Evolutionary conservation across 2,329 filamentous ascomycete species (phyloP), one percentile per base, ranked within the genome.

Genomic region (Botrytis cinerea): DNA sequence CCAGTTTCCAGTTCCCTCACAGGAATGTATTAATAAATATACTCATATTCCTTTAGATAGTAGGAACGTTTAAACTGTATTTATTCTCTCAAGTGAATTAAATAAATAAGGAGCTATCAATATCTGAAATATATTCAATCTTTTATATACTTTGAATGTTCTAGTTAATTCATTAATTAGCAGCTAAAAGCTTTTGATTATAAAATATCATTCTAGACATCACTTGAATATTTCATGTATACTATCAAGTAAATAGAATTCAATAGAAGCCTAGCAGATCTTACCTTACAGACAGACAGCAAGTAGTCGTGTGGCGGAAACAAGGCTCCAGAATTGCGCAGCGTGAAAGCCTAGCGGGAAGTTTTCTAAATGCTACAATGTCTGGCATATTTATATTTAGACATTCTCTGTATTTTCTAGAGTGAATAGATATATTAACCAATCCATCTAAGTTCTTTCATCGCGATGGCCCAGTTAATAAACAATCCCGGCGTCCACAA

Each of bases 251-350:
- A 28, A 6, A 48, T 22, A 48, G 45, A 38, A n/a, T n/a, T 35
- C 45, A 2, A 48, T 10, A 12, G 20, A 25, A 32, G 28, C 18
- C 51, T 57, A 57, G n/a, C n/a, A 57, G 16, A 28, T 57, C 12
- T 57, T n/a, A 54, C 14, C 12, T 57, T n/a, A 54, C 14, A 54
- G 48, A 16, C 14, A 54, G 48, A 16, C 2, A 62, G 43, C 4
- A 66, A 18, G 63, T 45, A 38, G 28, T 45, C n/a, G 22, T 12
- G 45, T 48, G n/a, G 45, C 20, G 51, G n/a, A 32, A 18, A 9
- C 63, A 48, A 64, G 45, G 63, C 63, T 48, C 10, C 45, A 66
- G 62, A 32, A 66, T 66, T 66, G 35, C 62, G 48, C 20, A 48
- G 20, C 20, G 8, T 57, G 51, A 18, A 48, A 32, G 20, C 14